A percentile compares a stretch with the other conserved stretches of the same genome.
phyloP scores from a whole-genome alignment of 2,329 filamentous ascomycete species.

The Geosmithia flava region DNA sequence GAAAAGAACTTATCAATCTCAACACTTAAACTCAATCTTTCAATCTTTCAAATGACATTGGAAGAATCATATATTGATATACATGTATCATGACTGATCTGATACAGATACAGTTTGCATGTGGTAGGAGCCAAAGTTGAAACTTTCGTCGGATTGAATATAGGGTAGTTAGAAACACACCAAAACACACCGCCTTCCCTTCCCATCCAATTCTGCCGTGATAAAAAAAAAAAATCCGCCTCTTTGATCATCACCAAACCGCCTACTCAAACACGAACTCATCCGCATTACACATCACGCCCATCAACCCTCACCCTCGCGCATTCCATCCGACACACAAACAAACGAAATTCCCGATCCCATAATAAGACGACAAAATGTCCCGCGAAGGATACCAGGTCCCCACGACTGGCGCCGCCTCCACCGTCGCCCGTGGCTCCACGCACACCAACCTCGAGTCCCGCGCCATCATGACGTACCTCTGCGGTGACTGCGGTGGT shows the following conservation, averaged over 20 bases:
- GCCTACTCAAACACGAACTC: background rate
- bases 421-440: slow-evolving; percentile 26
- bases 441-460: slow-evolving; percentile 25
- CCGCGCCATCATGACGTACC: slow-evolving; percentile 23
- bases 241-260: background rate
- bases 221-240: too few species aligned
- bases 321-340: background rate
- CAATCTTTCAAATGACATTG: too few species aligned
- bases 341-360: background rate
- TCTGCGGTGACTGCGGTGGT: slow-evolving; percentile 31
- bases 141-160: too few species aligned
- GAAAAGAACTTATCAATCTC: too few species aligned
- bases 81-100: too few species aligned
- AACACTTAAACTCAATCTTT: too few species aligned
- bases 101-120: too few species aligned
- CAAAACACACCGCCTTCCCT: too few species aligned
- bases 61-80: too few species aligned
- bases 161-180: too few species aligned
- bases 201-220: too few species aligned
- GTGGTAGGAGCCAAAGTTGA: too few species aligned
- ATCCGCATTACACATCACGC: background rate
- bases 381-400: slow-evolving; percentile 71
- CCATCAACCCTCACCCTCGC: background rate
- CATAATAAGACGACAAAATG: slow-evolving; percentile 21
- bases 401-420: slow-evolving; percentile 39